Percentiles rank a stretch among this genome's conserved stretches.
These are phyloP conservation scores for Harrya chromipes DNA, from an alignment of 768 basidiomycete genomes.

Conservation along the genomic window DNA sequence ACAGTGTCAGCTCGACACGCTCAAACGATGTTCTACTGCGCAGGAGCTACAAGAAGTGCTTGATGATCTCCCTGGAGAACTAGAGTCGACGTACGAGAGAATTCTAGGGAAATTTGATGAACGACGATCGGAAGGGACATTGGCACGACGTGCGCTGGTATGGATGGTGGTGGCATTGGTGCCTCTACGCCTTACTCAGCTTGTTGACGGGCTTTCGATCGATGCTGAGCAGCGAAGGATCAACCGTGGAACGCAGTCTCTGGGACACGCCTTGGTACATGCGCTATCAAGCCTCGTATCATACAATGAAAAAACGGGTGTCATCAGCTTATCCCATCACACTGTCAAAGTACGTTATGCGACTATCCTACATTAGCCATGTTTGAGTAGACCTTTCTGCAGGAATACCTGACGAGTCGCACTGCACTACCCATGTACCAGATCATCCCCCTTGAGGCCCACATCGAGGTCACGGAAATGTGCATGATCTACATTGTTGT, in stretches of 20 bases:
- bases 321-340: neutral
- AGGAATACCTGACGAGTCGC: slow-evolving; percentile 4
- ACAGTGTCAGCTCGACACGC: slow-evolving; percentile 3
- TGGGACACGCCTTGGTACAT: neutral
- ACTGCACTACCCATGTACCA: neutral
- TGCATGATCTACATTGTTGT: neutral
- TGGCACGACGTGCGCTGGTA: neutral
- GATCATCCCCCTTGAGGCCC: neutral
- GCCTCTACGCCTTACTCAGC: neutral
- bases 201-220: neutral
- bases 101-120: neutral
- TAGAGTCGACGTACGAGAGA: slow-evolving; percentile 4
- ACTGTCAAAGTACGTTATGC: neutral
- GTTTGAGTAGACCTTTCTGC: neutral
- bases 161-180: neutral
- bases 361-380: too few relatives aligned
- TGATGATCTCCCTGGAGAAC: neutral
- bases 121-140: neutral
- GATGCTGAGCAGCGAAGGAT: neutral
- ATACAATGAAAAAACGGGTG: neutral
- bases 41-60: neutral
- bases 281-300: neutral
- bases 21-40: neutral
- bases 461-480: neutral
- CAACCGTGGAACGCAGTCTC: neutral